Percentiles rank a stretch among this genome's conserved stretches.
These are phyloP conservation scores for Trebouxiophyceae sp. DNA, from an alignment of 163 green algal genomes.

Conservation along the genomic window DNA sequence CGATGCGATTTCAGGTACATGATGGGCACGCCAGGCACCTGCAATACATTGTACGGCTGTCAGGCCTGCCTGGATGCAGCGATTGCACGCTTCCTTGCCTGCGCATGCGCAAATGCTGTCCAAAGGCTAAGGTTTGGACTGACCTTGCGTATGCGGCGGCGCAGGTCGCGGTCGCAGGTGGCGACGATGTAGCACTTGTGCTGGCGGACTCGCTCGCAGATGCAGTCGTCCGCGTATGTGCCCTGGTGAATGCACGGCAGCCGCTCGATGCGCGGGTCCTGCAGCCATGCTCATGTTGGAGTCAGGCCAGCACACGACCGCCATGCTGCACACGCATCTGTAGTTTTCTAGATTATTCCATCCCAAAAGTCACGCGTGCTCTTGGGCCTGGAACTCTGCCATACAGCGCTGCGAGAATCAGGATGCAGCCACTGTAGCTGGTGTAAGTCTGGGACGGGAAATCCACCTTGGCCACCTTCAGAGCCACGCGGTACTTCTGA, in stretches of 20 bases:
- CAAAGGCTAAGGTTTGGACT: not conserved
- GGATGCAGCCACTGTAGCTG: too few species aligned
- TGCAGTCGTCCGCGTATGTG: constrained; percentile 98
- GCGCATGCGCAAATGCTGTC: too few species aligned
- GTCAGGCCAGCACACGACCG: too few species aligned
- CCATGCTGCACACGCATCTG: too few species aligned
- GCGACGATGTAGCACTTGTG: constrained; percentile 99
- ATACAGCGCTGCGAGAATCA: too few species aligned
- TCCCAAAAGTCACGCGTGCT: too few species aligned
- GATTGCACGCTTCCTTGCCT: not conserved
- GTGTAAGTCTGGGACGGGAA: too few species aligned
- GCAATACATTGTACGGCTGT: constrained; percentile 4
- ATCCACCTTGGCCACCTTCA: constrained; percentile 95
- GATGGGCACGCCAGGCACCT: constrained; percentile 98
- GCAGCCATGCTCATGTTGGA: too few species aligned
- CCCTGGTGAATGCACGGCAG: constrained; percentile 94
- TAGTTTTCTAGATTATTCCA: too few species aligned
- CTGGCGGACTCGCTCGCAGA: constrained; percentile 90
- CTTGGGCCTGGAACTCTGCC: too few species aligned
- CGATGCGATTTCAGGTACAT: constrained; percentile 92
- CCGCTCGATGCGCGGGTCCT: constrained; percentile 86
- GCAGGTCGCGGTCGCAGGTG: constrained; percentile 94
- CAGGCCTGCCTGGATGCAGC: not conserved
- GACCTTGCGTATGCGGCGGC: constrained; percentile 92
- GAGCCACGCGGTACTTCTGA: constrained; percentile 94